Base-by-base conservation (phyloP, 1,284 basidiomycete genomes). In the Ceratobasidium sp. region DNA sequence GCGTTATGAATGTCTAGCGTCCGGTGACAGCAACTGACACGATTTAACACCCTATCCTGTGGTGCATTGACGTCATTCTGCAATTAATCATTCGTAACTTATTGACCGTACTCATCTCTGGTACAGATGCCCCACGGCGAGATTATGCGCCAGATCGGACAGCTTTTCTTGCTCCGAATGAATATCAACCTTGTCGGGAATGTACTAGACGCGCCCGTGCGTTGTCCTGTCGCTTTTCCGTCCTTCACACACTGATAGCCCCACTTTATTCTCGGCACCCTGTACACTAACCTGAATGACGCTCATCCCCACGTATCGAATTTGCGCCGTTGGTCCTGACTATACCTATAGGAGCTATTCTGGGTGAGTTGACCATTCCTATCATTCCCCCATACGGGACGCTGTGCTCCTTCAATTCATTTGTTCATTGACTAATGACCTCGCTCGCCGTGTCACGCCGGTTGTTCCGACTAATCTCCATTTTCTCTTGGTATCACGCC, bases 121-220 rank as follows among this genome's bases (percentile, higher is more conserved):
- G 11, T 9, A 21, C 72, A 84, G 78, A 81, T 86, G 77, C 85
- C 85, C 0, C 81, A 85, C 57, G 82, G 81, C 47, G 96, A 98
- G 80, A 98, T 98, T 79, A 98, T 98, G 96, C 93, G 94, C 80
- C 94, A 98, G 82, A 98, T 98, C 77, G 96, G 96, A 38, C 92
- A 95, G 78, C 86, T 98, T 52, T 98, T 98, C 82, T 90, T 98
- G 61, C 84, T 98, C 77, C 86, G 96, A 74, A 96, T 96, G 76
- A 97, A 96, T 80, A 97, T 98, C 79, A 96, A 97, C 79, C 91
- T 96, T 47, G 96, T 98, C 67, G 96, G 96, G 44, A 96, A 95
- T 46, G 96, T 98, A 32, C 85, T 98, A 41, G 96, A 98, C 83
- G 95, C 94, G 41, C 96, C 96, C 26, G 93, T 94, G 80, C 79